These are phyloP conservation scores for Globisporangium okanoganense DNA, from an alignment of 352 stramenopile species.

Conservation along the genomic window DNA sequence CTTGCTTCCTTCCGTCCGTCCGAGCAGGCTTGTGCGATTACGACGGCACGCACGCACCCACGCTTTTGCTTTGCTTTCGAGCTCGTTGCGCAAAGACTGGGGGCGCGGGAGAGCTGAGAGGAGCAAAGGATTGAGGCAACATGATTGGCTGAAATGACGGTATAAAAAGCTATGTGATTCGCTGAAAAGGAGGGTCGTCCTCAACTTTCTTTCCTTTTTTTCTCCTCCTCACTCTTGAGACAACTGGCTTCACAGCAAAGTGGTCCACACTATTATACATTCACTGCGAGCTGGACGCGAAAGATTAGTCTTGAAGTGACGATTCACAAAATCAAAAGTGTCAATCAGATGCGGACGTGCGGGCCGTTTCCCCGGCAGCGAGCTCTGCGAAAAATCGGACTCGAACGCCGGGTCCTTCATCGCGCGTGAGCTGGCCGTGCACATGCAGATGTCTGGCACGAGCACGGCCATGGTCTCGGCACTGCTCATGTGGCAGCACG, in stretches of 20 bases:
- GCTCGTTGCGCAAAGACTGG: slow-evolving; percentile 1
- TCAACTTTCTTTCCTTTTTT: slow-evolving; percentile 2
- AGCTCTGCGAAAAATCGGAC: slow-evolving; percentile 52
- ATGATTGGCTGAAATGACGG: not conserved
- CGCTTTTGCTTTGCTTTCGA: not conserved
- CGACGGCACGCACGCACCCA: not conserved
- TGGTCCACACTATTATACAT: not conserved
- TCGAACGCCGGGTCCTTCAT: slow-evolving; percentile 18
- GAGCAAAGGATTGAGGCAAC: not conserved
- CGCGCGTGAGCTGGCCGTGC: slow-evolving; percentile 37
- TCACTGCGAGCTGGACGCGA: no score
- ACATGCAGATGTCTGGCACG: slow-evolving; percentile 73
- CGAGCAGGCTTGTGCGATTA: not conserved
- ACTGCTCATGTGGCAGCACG: slow-evolving; percentile 76
- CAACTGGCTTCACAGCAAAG: not conserved
- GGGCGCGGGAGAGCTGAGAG: not conserved
- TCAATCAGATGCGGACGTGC: slow-evolving; percentile 40
- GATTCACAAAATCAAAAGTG: no score
- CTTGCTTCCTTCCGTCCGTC: slow-evolving; percentile 2
- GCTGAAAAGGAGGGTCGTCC: slow-evolving; percentile 1
- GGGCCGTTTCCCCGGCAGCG: slow-evolving; percentile 64
- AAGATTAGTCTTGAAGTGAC: no score
- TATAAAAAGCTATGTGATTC: not conserved
- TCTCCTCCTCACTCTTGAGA: not conserved
- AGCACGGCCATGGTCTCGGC: slow-evolving; percentile 69